Evolutionary conservation across 345 rosid genomes (phyloP), one percentile per base, ranked within the genome.

Genomic region (Gossypioides kirkii): DNA sequence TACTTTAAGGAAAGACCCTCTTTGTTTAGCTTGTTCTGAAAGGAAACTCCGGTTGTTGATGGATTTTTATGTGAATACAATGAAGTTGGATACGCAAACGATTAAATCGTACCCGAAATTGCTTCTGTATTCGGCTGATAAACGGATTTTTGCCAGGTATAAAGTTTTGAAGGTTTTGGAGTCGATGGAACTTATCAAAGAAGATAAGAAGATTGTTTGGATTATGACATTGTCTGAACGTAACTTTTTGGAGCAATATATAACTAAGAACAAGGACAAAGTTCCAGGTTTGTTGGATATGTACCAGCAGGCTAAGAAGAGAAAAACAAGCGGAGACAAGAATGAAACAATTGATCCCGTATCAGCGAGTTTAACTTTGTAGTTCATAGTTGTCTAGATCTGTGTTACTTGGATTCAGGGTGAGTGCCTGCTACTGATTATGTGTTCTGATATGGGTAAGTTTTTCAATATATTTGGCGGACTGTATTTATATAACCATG

Each of bases 281-380:
- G 38, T 71, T 42, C 74, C 66, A 2, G 65, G 55, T 8, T 71
- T 71, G 53, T 56, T 58, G 52, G 55, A 42, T 56, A 56, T 71
- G 65, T 71, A 71, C 38, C 6, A 22, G 10, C 6, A 2, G 36
- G 36, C 36, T 16, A 71, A 71, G 38, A 18, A 8, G 56, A 38
- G 53, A 16, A 56, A 41, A 55, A 56, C 65, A 58, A 43, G 2
- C 8, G 14, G 18, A 36, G 52, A 4, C 10, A 66, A 45, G 12
- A 66, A 22, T 22, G 38, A 66, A 28, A 66, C 16, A 66, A 12
- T 13, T 66, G 54, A 66, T 45, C 36, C 54, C 3, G 23, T 22
- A 45, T 22, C 18, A 45, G 18, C 18, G 6, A 22, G 36, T 23
- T 45, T 22, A n/a, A 12, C 38, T 17, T 25, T 13, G 8, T 45